Conservation (phyloP, 805 yeast genomes). For the Vanderwaltozyma yarrowii region DNA sequence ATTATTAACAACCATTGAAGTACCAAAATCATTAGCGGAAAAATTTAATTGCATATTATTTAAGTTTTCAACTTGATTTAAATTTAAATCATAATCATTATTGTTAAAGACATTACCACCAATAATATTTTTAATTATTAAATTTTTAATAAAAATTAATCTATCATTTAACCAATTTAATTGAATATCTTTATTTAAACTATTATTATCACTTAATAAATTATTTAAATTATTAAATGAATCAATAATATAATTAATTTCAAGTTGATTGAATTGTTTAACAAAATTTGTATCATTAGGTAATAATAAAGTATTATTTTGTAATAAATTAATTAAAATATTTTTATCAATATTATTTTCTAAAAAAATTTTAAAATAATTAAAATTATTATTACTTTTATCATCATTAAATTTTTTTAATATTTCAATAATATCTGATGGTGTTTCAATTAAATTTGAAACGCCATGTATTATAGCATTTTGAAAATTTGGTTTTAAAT, state of each 20-base stretch:
- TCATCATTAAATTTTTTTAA: slow-evolving; percentile 13
- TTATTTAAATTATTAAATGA: slow-evolving; percentile 6
- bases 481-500: slow-evolving; percentile 50
- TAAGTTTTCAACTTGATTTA: slow-evolving; percentile 18
- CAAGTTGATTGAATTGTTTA: slow-evolving; percentile 31
- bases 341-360: neutral
- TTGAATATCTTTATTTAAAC: slow-evolving; percentile 5
- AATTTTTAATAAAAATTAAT: slow-evolving; percentile 16
- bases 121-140: slow-evolving; percentile 32
- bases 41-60: slow-evolving; percentile 19
- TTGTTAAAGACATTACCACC: slow-evolving; percentile 38
- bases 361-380: slow-evolving; percentile 3
- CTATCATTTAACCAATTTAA: slow-evolving; percentile 16
- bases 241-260: slow-evolving; percentile 34
- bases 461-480: slow-evolving; percentile 61
- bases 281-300: slow-evolving; percentile 35
- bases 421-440: slow-evolving; percentile 30
- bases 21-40: slow-evolving; percentile 25
- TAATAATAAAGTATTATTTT: slow-evolving; percentile 35
- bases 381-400: slow-evolving; percentile 1
- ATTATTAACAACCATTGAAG: slow-evolving; percentile 29
- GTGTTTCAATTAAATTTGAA: slow-evolving; percentile 33
- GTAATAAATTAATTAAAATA: slow-evolving; percentile 6
- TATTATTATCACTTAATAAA: neutral
- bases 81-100: neutral